Base-by-base conservation (phyloP, 441 rosid genomes). In the Jatropha multifida region DNA sequence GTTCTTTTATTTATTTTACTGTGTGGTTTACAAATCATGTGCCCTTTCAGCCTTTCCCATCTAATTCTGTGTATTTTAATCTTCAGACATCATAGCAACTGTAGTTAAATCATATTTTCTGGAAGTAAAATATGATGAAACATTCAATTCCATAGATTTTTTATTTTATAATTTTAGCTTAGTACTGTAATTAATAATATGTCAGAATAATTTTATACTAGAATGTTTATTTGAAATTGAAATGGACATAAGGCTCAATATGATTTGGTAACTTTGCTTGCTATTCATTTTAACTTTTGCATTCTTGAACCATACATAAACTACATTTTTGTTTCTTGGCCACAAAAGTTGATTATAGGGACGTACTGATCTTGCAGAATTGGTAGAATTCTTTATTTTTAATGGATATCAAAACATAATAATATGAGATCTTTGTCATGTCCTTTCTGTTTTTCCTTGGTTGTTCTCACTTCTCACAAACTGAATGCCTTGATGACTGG, bases 311-410 rank as follows among this genome's bases (percentile, higher is more conserved):
- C 23, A 44, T 49, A 37, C 49, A 20, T 71, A 15, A 27, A 61
- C 14, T 48, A 40, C 67, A 58, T 61, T 72, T 46, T 52, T 51
- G 26, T 69, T 51, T 69, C 61, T 37, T 51, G 61, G 32, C 42
- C 27, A 3, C 15, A 10, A 8, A 37, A 17, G 2, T 17, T 64
- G 14, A 13, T 40, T 5, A 12, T 68, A 51, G 37, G 15, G 23
- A 52, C 14, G 13, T 37, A 17, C 26, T 56, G 52, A 40, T 70
- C 42, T 56, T 37, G 12, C 38, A 17, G 15, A 20, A 46, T 52
- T 40, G 15, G 26, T 26, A 12, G 3, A 11, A 40, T 20, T 40
- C 2, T 37, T 74, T 49, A 32, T 20, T 13, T 32, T 63, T 73
- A 38, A 20, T 64, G 61, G 69, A 51, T 52, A 40, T 37, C 7